A percentile compares a stretch with the other conserved stretches of the same genome.
phyloP scores from a whole-genome alignment of 345 rosid genomes.

The Pseudoturritis turrita region DNA sequence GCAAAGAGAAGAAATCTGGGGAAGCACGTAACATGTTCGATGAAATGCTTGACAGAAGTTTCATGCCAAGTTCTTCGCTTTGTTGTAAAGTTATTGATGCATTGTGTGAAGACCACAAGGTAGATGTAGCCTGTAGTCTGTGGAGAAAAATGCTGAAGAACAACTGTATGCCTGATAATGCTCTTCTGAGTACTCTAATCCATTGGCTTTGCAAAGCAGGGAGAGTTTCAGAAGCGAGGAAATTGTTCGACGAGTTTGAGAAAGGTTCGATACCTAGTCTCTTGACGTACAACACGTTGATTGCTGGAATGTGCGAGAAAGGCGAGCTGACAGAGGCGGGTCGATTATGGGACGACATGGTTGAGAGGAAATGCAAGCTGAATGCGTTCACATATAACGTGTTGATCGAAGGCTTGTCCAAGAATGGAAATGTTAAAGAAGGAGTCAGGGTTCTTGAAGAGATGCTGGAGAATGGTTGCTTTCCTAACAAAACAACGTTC shows the following conservation, averaged over 20 bases:
- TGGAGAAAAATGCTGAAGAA: slow-evolving; percentile 75
- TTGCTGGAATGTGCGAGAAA: slow-evolving; percentile 75
- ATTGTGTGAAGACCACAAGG: slow-evolving; percentile 62
- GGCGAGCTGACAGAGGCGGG: slow-evolving; percentile 72
- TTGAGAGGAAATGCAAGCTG: slow-evolving; percentile 66
- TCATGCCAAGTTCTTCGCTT: slow-evolving; percentile 61
- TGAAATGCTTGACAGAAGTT: slow-evolving; percentile 68
- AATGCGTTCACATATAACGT: slow-evolving; percentile 72
- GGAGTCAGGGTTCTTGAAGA: slow-evolving; percentile 64
- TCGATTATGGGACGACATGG: slow-evolving; percentile 84
- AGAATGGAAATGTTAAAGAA: slow-evolving; percentile 62
- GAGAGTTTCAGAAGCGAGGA: slow-evolving; percentile 63
- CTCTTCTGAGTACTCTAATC: slow-evolving; percentile 66
- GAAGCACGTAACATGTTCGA: slow-evolving; percentile 66
- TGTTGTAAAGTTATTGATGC: slow-evolving; percentile 75
- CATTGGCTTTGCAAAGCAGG: slow-evolving; percentile 87
- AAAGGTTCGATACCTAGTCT: slow-evolving; percentile 65
- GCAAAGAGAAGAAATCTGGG: slow-evolving; percentile 60
- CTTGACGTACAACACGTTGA: slow-evolving; percentile 69
- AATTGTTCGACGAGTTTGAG: slow-evolving; percentile 70
- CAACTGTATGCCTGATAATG: slow-evolving; percentile 72
- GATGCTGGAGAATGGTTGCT: slow-evolving; percentile 71
- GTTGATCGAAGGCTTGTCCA: slow-evolving; percentile 66
- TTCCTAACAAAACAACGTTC: slow-evolving; percentile 55
- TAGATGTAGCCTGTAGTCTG: slow-evolving; percentile 60